Evolutionary conservation across 2,329 filamentous ascomycete genomes (phyloP), one percentile per base, ranked within the genome.

Genomic region (Thelonectria blattea): DNA sequence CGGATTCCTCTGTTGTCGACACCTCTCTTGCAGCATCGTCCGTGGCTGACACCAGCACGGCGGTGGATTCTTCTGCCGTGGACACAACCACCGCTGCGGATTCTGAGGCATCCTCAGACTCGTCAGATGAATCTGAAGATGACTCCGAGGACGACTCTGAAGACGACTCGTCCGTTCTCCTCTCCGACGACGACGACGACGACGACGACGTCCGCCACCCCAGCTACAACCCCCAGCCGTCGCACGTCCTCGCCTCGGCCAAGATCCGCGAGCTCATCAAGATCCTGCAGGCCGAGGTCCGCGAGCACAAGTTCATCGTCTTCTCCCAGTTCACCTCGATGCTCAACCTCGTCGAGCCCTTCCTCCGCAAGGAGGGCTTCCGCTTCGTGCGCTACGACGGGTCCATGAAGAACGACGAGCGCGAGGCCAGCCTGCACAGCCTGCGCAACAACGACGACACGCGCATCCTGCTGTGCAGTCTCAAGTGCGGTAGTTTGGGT

Each of bases 241-340:
- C 73, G 7, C 79, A 80, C 27, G 81, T 90, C 34, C 80, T 86
- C 24, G 84, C 88, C 2, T 99, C 95, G 0, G 94, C 95, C 69
- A 99, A 99, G 80, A 96, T 99, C 71, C 88, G 90, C 46, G 88
- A 95, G 68, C 84, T 98, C 18, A 85, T 96, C 71, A 83, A 87
- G 62, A 91, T 99, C 52, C 85, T 99, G 9, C 85, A 88, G 65
- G 86, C 86, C 46, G 95, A 99, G 75, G 88, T 88, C 0, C 80
- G 83, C 2, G 83, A 92, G 61, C 92, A 97, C 83, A 99, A 99
- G 74, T 96, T 97, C 73, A 99, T 99, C 71, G 93, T 99, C 65
- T 99, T 99, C 78, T 97, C 93, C 1, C 92, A 98, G 71, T 99
- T 99, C 78, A 99, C 95, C 0, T 95, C 92, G 0, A 99, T 99